Percentiles rank a stretch among this genome's conserved stretches.
phyloP scores from a whole-genome alignment of 805 yeast genomes.

The Metschnikowia matae region DNA sequence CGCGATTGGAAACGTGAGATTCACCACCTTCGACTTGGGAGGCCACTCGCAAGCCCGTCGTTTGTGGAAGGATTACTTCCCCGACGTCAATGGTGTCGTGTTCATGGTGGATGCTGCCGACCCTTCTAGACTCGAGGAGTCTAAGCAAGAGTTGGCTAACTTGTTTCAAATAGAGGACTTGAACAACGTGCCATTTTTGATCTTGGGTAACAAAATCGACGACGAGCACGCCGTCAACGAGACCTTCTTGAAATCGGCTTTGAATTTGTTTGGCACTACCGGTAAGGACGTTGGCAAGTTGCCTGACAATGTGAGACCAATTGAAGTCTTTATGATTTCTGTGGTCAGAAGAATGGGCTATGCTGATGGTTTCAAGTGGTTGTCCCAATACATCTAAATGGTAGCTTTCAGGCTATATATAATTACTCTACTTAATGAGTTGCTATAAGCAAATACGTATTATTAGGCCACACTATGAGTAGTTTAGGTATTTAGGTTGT shows the following conservation, averaged over 20 bases:
- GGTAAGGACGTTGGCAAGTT: slow-evolving; percentile 72
- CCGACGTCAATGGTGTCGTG: slow-evolving; percentile 97
- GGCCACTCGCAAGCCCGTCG: slow-evolving; percentile 99
- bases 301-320: slow-evolving; percentile 77
- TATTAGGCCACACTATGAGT: not conserved
- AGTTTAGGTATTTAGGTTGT: no score
- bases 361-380: slow-evolving; percentile 98
- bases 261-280: slow-evolving; percentile 84
- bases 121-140: slow-evolving; percentile 90
- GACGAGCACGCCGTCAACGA: slow-evolving; percentile 92
- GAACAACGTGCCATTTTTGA: slow-evolving; percentile 81
- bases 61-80: slow-evolving; percentile 98
- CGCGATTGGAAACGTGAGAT: slow-evolving; percentile 92
- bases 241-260: slow-evolving; percentile 84
- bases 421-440: not conserved
- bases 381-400: slow-evolving; percentile 81
- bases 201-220: slow-evolving; percentile 96
- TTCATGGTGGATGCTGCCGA: slow-evolving; percentile 97
- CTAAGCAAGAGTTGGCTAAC: slow-evolving; percentile 91
- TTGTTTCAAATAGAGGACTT: slow-evolving; percentile 91
- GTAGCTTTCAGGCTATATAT: not conserved
- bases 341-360: slow-evolving; percentile 98
- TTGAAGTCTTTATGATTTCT: slow-evolving; percentile 95
- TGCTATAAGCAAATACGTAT: not conserved
- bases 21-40: slow-evolving; percentile 97